Conservation (phyloP, 192 early-diverging fungal genomes). For the Thamnidium elegans region DNA sequence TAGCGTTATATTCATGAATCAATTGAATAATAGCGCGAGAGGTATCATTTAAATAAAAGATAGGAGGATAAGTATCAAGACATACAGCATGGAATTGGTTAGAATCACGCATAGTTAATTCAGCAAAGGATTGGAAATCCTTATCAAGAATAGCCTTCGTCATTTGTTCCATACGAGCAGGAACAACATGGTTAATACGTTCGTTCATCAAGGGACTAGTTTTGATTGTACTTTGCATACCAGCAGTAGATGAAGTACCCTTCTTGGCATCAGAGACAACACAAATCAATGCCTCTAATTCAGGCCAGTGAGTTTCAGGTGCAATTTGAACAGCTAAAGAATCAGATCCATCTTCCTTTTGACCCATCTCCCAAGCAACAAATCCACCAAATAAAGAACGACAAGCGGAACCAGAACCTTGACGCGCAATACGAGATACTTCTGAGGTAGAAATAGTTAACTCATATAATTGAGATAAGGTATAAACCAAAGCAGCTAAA, state of each 20-base stretch:
- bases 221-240: constrained; percentile 97
- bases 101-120: constrained; percentile 95
- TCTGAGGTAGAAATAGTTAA: constrained; percentile 70
- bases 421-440: constrained; percentile 85
- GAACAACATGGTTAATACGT: constrained; percentile 84
- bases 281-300: constrained; percentile 91
- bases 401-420: constrained; percentile 97
- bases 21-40: constrained; percentile 84
- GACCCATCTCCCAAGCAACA: constrained; percentile 96
- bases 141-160: constrained; percentile 73
- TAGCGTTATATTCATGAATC: constrained; percentile 81
- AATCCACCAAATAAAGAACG: constrained; percentile 97
- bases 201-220: constrained; percentile 85
- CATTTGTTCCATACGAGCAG: constrained; percentile 87
- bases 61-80: constrained; percentile 97
- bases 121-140: constrained; percentile 91
- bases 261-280: constrained; percentile 94
- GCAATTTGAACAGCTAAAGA: constrained; percentile 93
- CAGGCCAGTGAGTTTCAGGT: constrained; percentile 89
- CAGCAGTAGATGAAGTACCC: constrained; percentile 84
- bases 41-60: constrained; percentile 96
- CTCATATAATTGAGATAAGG: constrained; percentile 71
- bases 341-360: constrained; percentile 73
- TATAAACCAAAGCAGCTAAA: constrained; percentile 89
- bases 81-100: constrained; percentile 99